A percentile compares a stretch with the other conserved stretches of the same genome.
Conservation (phyloP, 768 basidiomycete species). For the Cystobasidium ongulense region DNA sequence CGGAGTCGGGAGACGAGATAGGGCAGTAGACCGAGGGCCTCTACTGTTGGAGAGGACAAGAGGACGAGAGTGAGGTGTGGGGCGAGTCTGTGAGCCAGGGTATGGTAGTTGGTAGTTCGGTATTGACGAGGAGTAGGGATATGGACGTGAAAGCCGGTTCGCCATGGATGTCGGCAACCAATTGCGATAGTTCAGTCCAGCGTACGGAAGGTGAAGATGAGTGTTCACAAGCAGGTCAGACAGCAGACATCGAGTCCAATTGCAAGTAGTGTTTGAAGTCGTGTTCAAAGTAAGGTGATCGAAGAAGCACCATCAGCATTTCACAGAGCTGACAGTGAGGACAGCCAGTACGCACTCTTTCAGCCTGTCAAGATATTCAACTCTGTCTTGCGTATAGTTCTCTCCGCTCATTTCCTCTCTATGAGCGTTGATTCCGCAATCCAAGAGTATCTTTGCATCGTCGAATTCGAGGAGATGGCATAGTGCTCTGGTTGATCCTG, state of each 20-base stretch:
- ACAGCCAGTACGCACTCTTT: constrained; percentile 41
- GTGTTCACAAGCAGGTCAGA: too few relatives aligned
- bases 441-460: constrained; percentile 83
- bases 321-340: not conserved
- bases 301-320: not conserved
- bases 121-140: too few relatives aligned
- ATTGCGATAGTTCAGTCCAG: too few relatives aligned
- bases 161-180: too few relatives aligned
- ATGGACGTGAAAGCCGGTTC: too few relatives aligned
- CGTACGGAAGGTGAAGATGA: too few relatives aligned
- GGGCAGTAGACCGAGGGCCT: constrained; percentile 82
- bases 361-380: constrained; percentile 42
- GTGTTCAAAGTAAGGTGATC: not conserved
- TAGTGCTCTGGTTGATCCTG: constrained; percentile 34
- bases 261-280: not conserved
- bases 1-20: constrained; percentile 77
- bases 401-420: constrained; percentile 54
- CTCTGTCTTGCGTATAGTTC: constrained; percentile 42
- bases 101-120: not conserved
- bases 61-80: constrained; percentile 81
- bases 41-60: constrained; percentile 83
- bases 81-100: constrained; percentile 53
- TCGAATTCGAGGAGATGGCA: constrained; percentile 83
- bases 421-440: constrained; percentile 89
- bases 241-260: too few relatives aligned